Conservation (phyloP, 108 stramenopile species). For the Skeletonema menzelii region DNA sequence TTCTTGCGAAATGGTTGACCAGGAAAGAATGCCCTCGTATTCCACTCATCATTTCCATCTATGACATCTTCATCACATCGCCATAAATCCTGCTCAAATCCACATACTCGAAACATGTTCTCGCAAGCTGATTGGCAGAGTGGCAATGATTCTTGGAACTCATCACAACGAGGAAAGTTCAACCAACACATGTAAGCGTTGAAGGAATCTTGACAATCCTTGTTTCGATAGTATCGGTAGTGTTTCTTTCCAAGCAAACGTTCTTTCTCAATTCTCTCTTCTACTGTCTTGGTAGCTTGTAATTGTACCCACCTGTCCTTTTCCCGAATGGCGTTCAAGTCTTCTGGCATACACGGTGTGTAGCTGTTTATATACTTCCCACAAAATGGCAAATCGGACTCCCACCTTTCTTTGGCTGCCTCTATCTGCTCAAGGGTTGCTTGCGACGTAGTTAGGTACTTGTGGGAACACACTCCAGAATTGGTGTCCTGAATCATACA, state of each 20-base stretch:
- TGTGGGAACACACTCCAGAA: conserved; percentile 36
- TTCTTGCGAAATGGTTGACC: conserved; percentile 44
- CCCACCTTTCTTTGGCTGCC: conserved; percentile 1
- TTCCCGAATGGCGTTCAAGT: conserved; percentile 9
- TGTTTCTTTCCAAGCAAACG: conserved; percentile 14
- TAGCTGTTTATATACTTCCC: conserved; percentile 35
- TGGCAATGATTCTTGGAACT: conserved; percentile 36
- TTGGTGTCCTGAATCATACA: conserved; percentile 40
- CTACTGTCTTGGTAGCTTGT: conserved; percentile 20
- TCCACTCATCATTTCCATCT: conserved; percentile 29
- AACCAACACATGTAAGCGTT: conserved; percentile 36
- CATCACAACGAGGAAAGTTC: conserved; percentile 48
- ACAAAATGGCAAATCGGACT: conserved; percentile 31
- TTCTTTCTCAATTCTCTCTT: conserved; percentile 30
- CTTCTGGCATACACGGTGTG: conserved; percentile 32
- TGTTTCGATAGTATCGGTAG: conserved; percentile 28
- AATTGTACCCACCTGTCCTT: conserved; percentile 43
- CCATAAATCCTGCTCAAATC: conserved; percentile 33
- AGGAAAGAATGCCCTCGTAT: conserved; percentile 23
- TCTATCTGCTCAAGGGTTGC: background rate
- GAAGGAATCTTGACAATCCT: conserved; percentile 45
- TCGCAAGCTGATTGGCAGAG: conserved; percentile 43
- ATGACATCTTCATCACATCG: conserved; percentile 26
- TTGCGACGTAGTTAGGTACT: background rate
- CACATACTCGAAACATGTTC: conserved; percentile 44